These are phyloP conservation scores for Halophytophthora polymorphica DNA, from an alignment of 352 stramenopile species.

Conservation along the genomic window DNA sequence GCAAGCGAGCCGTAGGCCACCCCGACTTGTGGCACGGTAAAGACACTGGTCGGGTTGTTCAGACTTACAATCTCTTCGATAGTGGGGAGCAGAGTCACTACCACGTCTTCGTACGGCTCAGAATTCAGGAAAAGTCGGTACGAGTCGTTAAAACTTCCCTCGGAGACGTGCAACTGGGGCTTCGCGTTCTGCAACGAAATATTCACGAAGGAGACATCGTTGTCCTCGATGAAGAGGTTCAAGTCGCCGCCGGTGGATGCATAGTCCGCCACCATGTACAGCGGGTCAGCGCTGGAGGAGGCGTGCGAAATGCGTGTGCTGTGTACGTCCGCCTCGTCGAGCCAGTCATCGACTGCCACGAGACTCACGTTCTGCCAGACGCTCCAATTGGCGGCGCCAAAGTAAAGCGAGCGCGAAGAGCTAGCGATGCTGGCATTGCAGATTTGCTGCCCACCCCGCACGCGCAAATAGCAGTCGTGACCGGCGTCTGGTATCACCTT, in stretches of 20 bases:
- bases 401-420: slow-evolving; percentile 32
- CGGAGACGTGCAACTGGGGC: slow-evolving; percentile 51
- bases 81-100: slow-evolving; percentile 30
- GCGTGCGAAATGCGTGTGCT: slow-evolving; percentile 45
- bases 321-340: slow-evolving; percentile 54
- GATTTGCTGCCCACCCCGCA: slow-evolving; percentile 21
- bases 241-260: slow-evolving; percentile 19
- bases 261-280: slow-evolving; percentile 44
- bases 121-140: slow-evolving; percentile 55
- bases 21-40: slow-evolving; percentile 32
- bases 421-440: slow-evolving; percentile 64
- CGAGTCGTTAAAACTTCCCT: slow-evolving; percentile 80
- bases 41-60: slow-evolving; percentile 18
- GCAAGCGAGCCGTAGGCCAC: slow-evolving; percentile 11
- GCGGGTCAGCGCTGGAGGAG: slow-evolving; percentile 38
- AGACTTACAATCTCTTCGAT: slow-evolving; percentile 47
- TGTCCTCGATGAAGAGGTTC: slow-evolving; percentile 52
- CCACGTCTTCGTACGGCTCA: slow-evolving; percentile 64
- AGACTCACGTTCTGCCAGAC: slow-evolving; percentile 56
- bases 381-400: slow-evolving; percentile 63
- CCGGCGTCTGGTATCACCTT: slow-evolving; percentile 39
- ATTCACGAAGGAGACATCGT: slow-evolving; percentile 59
- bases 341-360: slow-evolving; percentile 55
- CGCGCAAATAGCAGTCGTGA: slow-evolving; percentile 51
- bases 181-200: slow-evolving; percentile 39